A percentile compares a stretch with the other conserved stretches of the same genome.
Conservation (phyloP, 768 basidiomycete species). For the Pisolithus microcarpus region DNA sequence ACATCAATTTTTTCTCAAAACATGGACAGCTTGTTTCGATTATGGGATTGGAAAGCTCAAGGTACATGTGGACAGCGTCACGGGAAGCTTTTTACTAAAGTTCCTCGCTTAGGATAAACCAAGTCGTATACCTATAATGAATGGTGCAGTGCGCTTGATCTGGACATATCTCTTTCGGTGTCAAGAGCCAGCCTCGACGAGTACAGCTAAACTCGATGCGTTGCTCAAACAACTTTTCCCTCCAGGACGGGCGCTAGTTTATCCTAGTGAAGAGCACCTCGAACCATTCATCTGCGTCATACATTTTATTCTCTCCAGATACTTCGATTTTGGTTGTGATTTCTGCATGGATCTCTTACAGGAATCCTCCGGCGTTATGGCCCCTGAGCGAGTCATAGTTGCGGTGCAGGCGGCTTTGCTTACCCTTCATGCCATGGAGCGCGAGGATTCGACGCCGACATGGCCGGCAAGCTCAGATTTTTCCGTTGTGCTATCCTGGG, state of each 20-base stretch:
- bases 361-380: slow-evolving; percentile 47
- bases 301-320: slow-evolving; percentile 77
- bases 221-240: slow-evolving; percentile 78
- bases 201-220: slow-evolving; percentile 70
- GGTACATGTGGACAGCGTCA: slow-evolving; percentile 36
- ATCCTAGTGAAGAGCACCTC: slow-evolving; percentile 66
- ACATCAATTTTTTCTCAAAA: slow-evolving; percentile 72
- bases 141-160: slow-evolving; percentile 73
- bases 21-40: slow-evolving; percentile 76
- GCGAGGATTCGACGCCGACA: slow-evolving; percentile 57
- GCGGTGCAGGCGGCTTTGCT: slow-evolving; percentile 72
- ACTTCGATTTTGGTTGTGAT: slow-evolving; percentile 81
- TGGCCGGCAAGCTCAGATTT: slow-evolving; percentile 82
- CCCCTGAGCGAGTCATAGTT: slow-evolving; percentile 68
- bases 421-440: slow-evolving; percentile 65
- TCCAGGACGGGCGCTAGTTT: slow-evolving; percentile 48
- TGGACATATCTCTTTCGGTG: slow-evolving; percentile 98
- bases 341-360: slow-evolving; percentile 76
- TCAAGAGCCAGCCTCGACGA: slow-evolving; percentile 74
- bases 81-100: slow-evolving; percentile 1
- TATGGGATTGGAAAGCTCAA: slow-evolving; percentile 69
- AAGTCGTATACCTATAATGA: slow-evolving; percentile 62
- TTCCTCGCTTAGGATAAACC: slow-evolving; percentile 60
- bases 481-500: slow-evolving; percentile 38
- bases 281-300: slow-evolving; percentile 72